These are phyloP conservation scores for Xylariaceae sp. DNA, from an alignment of 2,329 filamentous ascomycete genomes.

Conservation along the genomic window DNA sequence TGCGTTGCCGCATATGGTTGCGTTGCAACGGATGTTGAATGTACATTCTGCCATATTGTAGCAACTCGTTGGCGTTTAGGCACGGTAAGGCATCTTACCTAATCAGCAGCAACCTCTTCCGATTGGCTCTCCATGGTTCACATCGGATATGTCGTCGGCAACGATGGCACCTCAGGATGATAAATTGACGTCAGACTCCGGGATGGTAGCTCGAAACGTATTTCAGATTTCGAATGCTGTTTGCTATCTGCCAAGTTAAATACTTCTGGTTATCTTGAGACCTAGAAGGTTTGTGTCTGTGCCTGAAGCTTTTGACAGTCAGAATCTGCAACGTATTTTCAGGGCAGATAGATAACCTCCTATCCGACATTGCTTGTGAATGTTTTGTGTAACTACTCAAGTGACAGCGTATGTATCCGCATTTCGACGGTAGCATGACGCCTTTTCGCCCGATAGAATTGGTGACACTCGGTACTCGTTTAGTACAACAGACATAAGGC, in stretches of 20 bases:
- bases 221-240: slow-evolving; percentile 22
- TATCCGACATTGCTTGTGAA: slow-evolving; percentile 9
- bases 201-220: slow-evolving; percentile 22
- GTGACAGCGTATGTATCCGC: slow-evolving; percentile 15
- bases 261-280: slow-evolving; percentile 18
- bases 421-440: slow-evolving; percentile 23
- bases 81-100: too few relatives aligned
- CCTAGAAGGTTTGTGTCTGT: slow-evolving; percentile 15
- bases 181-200: too few relatives aligned
- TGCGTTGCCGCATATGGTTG: too few relatives aligned
- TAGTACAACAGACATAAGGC: slow-evolving; percentile 19
- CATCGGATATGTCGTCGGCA: too few relatives aligned
- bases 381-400: slow-evolving; percentile 17
- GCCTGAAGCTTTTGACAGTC: slow-evolving; percentile 19
- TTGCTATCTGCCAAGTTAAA: slow-evolving; percentile 28
- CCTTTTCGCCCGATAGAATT: slow-evolving; percentile 17
- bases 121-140: too few relatives aligned
- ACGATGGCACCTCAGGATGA: too few relatives aligned
- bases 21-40: too few relatives aligned
- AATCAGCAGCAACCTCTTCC: too few relatives aligned
- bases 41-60: too few relatives aligned
- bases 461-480: slow-evolving; percentile 12
- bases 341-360: slow-evolving; percentile 23
- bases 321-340: slow-evolving; percentile 25
- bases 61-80: too few relatives aligned